Evolutionary conservation across 208 protist genomes (phyloP).

Genomic region (Leishmania turanica): DNA sequence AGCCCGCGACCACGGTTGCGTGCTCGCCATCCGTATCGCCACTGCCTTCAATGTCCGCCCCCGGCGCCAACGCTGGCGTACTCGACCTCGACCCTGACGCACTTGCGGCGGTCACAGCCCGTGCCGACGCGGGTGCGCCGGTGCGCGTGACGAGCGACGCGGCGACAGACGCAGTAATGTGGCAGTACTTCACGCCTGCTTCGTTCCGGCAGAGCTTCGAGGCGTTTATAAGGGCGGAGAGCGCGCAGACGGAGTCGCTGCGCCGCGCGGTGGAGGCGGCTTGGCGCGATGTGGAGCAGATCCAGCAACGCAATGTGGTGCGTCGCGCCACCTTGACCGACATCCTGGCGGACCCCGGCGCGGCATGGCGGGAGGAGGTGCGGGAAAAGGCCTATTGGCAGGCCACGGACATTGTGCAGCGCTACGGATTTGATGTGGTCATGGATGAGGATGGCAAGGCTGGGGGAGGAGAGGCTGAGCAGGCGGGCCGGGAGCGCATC

Average conservation of each 20-base stretch:
- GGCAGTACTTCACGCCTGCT: slow-evolving; percentile 38
- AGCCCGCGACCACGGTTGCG: neutral
- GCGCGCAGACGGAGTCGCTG: slow-evolving; percentile 28
- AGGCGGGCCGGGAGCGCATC: slow-evolving; percentile 14
- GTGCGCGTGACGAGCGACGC: slow-evolving; percentile 16
- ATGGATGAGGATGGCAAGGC: neutral
- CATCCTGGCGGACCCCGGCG: slow-evolving; percentile 26
- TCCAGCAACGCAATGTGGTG: slow-evolving; percentile 46
- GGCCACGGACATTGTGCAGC: slow-evolving; percentile 35
- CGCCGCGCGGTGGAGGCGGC: slow-evolving; percentile 37
- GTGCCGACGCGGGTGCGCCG: slow-evolving; percentile 2
- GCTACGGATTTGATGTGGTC: slow-evolving; percentile 52
- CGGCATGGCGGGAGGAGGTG: slow-evolving; percentile 24
- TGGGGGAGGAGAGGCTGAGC: neutral
- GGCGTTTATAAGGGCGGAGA: slow-evolving; percentile 28
- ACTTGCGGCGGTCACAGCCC: neutral
- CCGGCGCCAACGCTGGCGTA: neutral
- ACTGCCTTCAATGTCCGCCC: neutral
- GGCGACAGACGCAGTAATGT: slow-evolving; percentile 30
- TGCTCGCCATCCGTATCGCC: neutral
- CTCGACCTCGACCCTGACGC: neutral
- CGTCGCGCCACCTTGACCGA: slow-evolving; percentile 35
- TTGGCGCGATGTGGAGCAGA: slow-evolving; percentile 63
- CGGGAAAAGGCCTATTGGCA: slow-evolving; percentile 63
- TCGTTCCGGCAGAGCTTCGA: slow-evolving; percentile 22